These are phyloP conservation scores for Tuber brumale DNA, from an alignment of 495 filamentous ascomycete genomes.

Conservation along the genomic window DNA sequence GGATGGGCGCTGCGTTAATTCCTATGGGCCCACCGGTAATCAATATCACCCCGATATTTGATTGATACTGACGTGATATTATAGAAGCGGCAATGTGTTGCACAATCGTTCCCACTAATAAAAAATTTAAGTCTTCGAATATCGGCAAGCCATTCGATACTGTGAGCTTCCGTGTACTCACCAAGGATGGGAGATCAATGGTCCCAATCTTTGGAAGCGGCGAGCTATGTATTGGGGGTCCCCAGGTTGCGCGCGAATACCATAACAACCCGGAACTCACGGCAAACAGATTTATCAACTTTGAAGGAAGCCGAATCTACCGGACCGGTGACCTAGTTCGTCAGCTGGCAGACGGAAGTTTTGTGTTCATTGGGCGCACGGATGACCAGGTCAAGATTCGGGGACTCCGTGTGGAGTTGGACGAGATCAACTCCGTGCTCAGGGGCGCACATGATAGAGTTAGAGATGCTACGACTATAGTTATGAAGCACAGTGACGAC, in stretches of 20 bases:
- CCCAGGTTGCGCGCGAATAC: conserved; percentile 44
- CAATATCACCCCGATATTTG: background rate
- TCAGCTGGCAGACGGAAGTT: conserved; percentile 45
- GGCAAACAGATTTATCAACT: conserved; percentile 41
- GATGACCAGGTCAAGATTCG: conserved; percentile 52
- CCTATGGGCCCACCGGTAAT: conserved; percentile 52
- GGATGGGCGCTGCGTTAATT: conserved; percentile 53
- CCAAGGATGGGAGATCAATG: conserved; percentile 15
- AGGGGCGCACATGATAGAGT: conserved; percentile 40
- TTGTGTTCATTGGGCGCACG: conserved; percentile 48
- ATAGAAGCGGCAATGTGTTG: conserved; percentile 42
- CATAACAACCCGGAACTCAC: conserved; percentile 44
- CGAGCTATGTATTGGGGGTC: conserved; percentile 46
- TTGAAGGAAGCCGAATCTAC: conserved; percentile 44
- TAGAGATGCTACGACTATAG: conserved; percentile 58
- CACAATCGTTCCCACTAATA: conserved; percentile 33
- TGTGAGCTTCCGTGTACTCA: conserved; percentile 31
- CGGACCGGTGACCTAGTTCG: conserved; percentile 52
- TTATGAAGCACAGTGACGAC: conserved; percentile 54
- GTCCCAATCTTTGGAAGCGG: conserved; percentile 41
- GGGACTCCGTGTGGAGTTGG: conserved; percentile 50
- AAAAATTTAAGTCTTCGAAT: conserved; percentile 30
- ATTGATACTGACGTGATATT: conserved; percentile 11
- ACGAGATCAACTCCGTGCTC: conserved; percentile 51
- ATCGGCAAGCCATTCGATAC: conserved; percentile 41